A percentile compares a stretch with the other conserved stretches of the same genome.
Evolutionary conservation across 192 early-diverging fungal genomes (phyloP).

Genomic region (Linnemannia exigua): DNA sequence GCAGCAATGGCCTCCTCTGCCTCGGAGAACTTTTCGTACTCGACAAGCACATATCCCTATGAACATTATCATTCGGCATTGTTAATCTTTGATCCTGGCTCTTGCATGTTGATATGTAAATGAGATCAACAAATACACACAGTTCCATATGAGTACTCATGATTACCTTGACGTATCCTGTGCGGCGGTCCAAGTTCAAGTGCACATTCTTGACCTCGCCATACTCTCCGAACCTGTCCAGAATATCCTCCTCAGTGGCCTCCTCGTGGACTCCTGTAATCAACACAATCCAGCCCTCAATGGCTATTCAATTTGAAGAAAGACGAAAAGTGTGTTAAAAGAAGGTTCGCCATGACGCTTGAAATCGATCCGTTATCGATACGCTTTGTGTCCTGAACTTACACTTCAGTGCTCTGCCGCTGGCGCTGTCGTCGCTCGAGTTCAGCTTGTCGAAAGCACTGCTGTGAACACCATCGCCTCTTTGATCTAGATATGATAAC

Average conservation of each 20-base stretch:
- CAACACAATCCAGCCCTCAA: slow-evolving; percentile 98
- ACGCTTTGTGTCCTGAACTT: slow-evolving; percentile 1
- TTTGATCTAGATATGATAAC: slow-evolving; percentile 20
- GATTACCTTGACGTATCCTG: slow-evolving; percentile 94
- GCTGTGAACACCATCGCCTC: slow-evolving; percentile 33
- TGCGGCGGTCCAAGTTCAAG: slow-evolving; percentile 93
- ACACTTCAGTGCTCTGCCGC: slow-evolving; percentile 49
- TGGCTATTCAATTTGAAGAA: slow-evolving; percentile 56
- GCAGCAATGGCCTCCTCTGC: slow-evolving; percentile 84
- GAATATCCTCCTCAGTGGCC: slow-evolving; percentile 91
- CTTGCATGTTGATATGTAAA: too few relatives aligned
- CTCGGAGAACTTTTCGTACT: slow-evolving; percentile 86
- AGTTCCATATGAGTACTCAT: not conserved
- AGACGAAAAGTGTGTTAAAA: not conserved
- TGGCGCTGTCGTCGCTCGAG: slow-evolving; percentile 40
- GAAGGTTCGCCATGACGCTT: not conserved
- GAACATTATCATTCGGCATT: not conserved
- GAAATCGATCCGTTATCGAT: not conserved
- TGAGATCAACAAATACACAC: not conserved
- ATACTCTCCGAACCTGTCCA: slow-evolving; percentile 89
- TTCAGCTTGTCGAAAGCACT: slow-evolving; percentile 40
- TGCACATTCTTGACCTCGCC: slow-evolving; percentile 94
- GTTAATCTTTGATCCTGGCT: not conserved
- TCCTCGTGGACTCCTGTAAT: slow-evolving; percentile 96
- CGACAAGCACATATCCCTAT: slow-evolving; percentile 94